Percentiles rank a stretch among this genome's conserved stretches.
Conservation (phyloP, 495 filamentous ascomycete species). For the Diplogelasinospora grovesii region DNA sequence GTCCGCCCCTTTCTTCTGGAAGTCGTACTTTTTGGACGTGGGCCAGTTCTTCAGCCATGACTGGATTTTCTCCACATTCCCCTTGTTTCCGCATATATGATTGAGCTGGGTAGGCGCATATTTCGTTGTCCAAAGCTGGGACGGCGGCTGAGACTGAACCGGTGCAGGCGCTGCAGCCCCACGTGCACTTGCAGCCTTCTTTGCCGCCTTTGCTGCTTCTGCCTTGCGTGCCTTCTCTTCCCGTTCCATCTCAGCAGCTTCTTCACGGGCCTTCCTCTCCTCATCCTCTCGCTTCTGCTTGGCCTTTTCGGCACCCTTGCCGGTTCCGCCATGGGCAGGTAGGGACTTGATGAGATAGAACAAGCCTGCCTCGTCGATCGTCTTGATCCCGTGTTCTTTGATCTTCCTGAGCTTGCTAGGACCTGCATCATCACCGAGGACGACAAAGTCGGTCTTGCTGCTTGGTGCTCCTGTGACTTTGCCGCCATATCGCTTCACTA, state of each 20-base stretch:
- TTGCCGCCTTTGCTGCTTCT: slow-evolving; percentile 42
- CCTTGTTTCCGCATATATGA: slow-evolving; percentile 96
- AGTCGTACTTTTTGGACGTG: slow-evolving; percentile 62
- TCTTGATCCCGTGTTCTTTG: slow-evolving; percentile 65
- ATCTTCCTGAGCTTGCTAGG: slow-evolving; percentile 94
- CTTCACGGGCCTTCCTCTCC: slow-evolving; percentile 64
- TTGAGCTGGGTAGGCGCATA: slow-evolving; percentile 78
- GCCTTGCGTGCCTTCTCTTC: slow-evolving; percentile 50
- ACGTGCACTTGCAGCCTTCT: slow-evolving; percentile 37
- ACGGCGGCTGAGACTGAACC: slow-evolving; percentile 42
- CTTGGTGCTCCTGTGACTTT: slow-evolving; percentile 83
- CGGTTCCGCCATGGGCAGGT: slow-evolving; percentile 77
- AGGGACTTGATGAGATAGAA: slow-evolving; percentile 79
- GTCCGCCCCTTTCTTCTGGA: slow-evolving; percentile 74
- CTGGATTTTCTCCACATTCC: slow-evolving; percentile 80
- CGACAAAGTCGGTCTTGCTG: slow-evolving; percentile 87
- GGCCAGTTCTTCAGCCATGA: slow-evolving; percentile 80
- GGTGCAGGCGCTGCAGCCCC: slow-evolving; percentile 29
- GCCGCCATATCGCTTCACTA: slow-evolving; percentile 90
- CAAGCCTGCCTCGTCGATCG: slow-evolving; percentile 87
- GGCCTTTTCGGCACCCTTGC: slow-evolving; percentile 77
- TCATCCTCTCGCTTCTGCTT: slow-evolving; percentile 78
- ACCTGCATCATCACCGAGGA: slow-evolving; percentile 84
- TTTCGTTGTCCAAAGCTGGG: slow-evolving; percentile 88
- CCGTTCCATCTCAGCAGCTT: slow-evolving; percentile 76